Conservation (phyloP, 2,329 filamentous ascomycete genomes). For the Paraconiothyrium brasiliense region DNA sequence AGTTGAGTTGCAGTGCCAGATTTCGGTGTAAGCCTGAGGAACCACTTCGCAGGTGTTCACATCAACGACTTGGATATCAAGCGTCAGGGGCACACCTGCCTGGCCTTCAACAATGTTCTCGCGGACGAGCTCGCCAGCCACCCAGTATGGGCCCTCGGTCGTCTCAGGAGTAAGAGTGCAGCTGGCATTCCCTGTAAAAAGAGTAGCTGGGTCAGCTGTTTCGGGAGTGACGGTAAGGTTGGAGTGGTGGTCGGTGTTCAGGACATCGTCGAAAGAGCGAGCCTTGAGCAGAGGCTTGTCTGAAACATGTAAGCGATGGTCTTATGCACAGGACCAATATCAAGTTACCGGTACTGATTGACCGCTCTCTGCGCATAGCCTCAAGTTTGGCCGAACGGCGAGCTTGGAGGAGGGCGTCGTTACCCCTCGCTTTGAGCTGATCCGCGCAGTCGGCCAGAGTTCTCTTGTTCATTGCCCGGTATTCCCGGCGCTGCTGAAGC, state of each 20-base stretch:
- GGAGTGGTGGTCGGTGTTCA: conserved; percentile 41
- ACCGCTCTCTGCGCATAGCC: conserved; percentile 51
- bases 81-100: conserved; percentile 58
- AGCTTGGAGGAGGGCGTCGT: conserved; percentile 53
- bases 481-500: conserved; percentile 47
- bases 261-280: conserved; percentile 39
- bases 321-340: not conserved
- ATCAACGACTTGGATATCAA: conserved; percentile 65
- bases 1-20: conserved; percentile 60
- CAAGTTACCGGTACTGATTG: conserved; percentile 17
- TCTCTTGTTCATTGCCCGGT: conserved; percentile 49
- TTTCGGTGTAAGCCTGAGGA: conserved; percentile 60
- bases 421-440: conserved; percentile 50
- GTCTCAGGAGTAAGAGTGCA: conserved; percentile 47
- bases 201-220: conserved; percentile 35
- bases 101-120: conserved; percentile 59
- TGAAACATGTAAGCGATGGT: conserved; percentile 23
- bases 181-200: conserved; percentile 45
- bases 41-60: conserved; percentile 64
- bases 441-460: conserved; percentile 54
- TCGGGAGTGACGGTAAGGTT: conserved; percentile 42
- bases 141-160: conserved; percentile 50
- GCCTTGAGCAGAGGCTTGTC: conserved; percentile 38
- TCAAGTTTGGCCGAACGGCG: conserved; percentile 54
- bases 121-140: conserved; percentile 62